Evolutionary conservation across 345 rosid genomes (phyloP).

Genomic region (Eutrema heterophyllum): DNA sequence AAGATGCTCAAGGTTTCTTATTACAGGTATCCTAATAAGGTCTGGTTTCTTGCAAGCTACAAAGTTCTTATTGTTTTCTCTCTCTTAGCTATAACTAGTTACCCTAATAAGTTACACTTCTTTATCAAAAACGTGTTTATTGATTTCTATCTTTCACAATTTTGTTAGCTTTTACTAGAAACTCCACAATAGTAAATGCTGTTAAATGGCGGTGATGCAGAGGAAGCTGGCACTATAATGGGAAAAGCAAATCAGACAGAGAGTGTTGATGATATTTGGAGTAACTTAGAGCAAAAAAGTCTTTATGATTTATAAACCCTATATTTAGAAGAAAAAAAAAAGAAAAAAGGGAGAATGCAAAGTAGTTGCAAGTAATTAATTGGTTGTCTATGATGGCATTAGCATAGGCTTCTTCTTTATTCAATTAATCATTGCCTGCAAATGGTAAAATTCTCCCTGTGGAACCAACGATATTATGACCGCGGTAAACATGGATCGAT

Average conservation of each 20-base stretch:
- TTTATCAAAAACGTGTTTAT: not conserved
- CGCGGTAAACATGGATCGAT: too few relatives aligned
- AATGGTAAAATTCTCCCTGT: not conserved
- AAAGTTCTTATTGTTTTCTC: not conserved
- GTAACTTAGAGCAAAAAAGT: constrained; percentile 10
- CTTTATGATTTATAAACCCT: not conserved
- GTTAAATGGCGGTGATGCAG: constrained; percentile 34
- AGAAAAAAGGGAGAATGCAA: not conserved
- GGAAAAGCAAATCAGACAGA: constrained; percentile 25
- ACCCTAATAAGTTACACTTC: constrained; percentile 18
- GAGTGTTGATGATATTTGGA: constrained; percentile 4
- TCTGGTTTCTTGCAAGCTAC: constrained; percentile 2
- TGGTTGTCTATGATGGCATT: not conserved
- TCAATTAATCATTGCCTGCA: not conserved
- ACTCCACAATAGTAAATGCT: constrained; percentile 32
- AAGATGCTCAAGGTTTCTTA: constrained; percentile 16
- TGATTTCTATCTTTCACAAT: constrained; percentile 4
- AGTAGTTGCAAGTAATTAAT: constrained; percentile 21
- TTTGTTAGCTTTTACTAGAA: constrained; percentile 23
- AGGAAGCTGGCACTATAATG: constrained; percentile 31
- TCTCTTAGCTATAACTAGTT: constrained; percentile 18
- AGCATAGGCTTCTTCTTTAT: not conserved
- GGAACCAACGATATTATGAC: not conserved
- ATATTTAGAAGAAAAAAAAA: not conserved
- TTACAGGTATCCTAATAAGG: not conserved